Base-by-base conservation (phyloP, 2,329 filamentous ascomycete genomes). In the Knufia petricola region DNA sequence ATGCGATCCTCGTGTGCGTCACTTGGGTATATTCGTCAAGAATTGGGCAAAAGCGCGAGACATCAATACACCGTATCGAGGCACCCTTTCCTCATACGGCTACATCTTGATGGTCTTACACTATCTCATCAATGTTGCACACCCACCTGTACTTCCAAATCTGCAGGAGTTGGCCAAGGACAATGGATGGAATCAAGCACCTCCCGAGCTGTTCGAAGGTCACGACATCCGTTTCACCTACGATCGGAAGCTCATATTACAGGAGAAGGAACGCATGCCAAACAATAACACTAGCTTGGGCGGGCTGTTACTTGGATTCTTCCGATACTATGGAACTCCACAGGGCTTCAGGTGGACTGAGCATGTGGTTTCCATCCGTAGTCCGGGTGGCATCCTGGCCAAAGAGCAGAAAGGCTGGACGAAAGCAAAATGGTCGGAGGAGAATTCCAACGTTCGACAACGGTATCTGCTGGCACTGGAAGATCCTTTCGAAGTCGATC, bases 51-150 rank as follows among this genome's bases (percentile, higher is more conserved):
- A 92, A 64, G 74, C 75, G 23, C 81, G 89, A 40, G 84, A 81
- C 54, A 89, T 95, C 67, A 95, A 95, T 66, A 86, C 82, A 36
- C 81, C 86, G 1, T 94, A 94, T 61, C 82, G 82, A 31, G 88
- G 89, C 36, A 94, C 87, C 0, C 70, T 95, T 15, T 89, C 85
- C 46, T 90, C 85, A 56, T 95, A 95, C 60, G 88, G 89, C 43
- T 95, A 90, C 65, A 87, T 92, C 3, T 69, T 95, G 32, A 94
- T 95, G 88, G 81, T 94, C 3, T 70, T 95, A 13, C 89, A 95
- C 65, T 95, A 90, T 61, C 76, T 95, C 23, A 80, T 92, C 60
- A 94, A 95, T 58, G 66, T 95, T 46, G 84, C 78, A 1, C 72
- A 79, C 41, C 88, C 89, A 0, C 87, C 87, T 47, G 84, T 95